Conservation (phyloP, 805 yeast genomes). For the Starmera amethionina region DNA sequence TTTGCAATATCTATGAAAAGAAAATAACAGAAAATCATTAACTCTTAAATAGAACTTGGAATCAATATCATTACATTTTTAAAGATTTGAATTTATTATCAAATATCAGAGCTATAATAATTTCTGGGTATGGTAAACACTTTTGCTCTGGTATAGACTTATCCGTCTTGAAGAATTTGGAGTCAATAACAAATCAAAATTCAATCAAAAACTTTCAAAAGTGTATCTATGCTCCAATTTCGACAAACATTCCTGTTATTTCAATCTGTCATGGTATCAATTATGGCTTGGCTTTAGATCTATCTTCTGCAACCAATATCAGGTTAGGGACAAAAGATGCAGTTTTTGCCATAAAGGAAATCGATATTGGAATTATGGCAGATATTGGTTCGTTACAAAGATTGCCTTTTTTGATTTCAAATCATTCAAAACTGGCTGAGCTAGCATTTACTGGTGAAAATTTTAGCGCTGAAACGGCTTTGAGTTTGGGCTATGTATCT, state of each 20-base stretch:
- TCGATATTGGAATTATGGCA: constrained; percentile 65
- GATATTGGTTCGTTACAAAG: constrained; percentile 75
- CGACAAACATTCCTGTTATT: constrained; percentile 50
- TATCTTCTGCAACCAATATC: constrained; percentile 47
- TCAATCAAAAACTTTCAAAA: constrained; percentile 51
- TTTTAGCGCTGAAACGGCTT: constrained; percentile 47
- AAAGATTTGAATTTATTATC: constrained; percentile 31
- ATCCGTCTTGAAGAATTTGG: constrained; percentile 17
- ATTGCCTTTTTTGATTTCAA: constrained; percentile 42
- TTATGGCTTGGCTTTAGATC: constrained; percentile 62
- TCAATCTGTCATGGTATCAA: constrained; percentile 55
- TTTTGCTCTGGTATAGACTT: constrained; percentile 64
- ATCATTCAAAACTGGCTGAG: constrained; percentile 49
- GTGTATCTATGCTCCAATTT: constrained; percentile 37
- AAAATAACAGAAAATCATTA: not conserved
- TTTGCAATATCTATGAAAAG: too few relatives aligned
- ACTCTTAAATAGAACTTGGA: constrained; percentile 32
- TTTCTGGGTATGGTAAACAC: constrained; percentile 45
- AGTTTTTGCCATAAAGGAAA: constrained; percentile 53
- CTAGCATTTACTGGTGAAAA: constrained; percentile 51
- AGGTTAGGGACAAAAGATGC: constrained; percentile 46
- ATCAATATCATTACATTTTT: constrained; percentile 42
- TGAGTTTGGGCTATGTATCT: constrained; percentile 43
- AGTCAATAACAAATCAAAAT: constrained; percentile 18
- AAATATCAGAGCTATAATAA: constrained; percentile 41